These are phyloP conservation scores for Suhomyces pyralidae DNA, from an alignment of 805 yeast genomes.

Conservation along the genomic window DNA sequence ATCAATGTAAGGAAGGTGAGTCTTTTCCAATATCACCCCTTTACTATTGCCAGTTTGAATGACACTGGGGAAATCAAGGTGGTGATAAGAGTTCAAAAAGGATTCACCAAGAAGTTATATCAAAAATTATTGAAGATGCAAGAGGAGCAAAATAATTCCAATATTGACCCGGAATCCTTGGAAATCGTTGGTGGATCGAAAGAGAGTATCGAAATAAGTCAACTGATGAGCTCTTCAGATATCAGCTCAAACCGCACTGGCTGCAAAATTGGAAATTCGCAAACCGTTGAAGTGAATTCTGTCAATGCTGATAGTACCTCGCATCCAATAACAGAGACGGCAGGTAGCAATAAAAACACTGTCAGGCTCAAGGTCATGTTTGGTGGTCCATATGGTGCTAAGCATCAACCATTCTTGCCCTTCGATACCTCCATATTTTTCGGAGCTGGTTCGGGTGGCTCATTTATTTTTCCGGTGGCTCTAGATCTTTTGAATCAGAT, in stretches of 20 bases:
- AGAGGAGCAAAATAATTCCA: neutral
- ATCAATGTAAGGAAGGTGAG: slow-evolving; percentile 40
- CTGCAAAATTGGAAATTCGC: neutral
- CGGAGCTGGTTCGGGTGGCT: slow-evolving; percentile 46
- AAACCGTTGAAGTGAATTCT: neutral
- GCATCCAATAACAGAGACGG: neutral
- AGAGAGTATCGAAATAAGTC: neutral
- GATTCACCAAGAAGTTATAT: slow-evolving; percentile 40
- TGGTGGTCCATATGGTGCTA: slow-evolving; percentile 48
- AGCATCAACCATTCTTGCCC: slow-evolving; percentile 36
- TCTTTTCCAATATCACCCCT: slow-evolving; percentile 44
- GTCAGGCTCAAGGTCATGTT: slow-evolving; percentile 33
- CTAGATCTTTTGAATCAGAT: slow-evolving; percentile 35
- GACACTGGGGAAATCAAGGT: slow-evolving; percentile 38
- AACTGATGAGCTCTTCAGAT: neutral
- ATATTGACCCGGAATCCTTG: neutral
- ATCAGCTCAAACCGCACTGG: neutral
- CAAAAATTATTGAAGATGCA: slow-evolving; percentile 22
- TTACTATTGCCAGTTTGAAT: slow-evolving; percentile 42
- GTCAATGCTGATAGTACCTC: neutral
- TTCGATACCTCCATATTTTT: slow-evolving; percentile 41
- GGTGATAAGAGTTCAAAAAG: slow-evolving; percentile 38
- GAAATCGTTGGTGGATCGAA: neutral
- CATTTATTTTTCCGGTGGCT: slow-evolving; percentile 46
- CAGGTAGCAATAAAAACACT: neutral